Base-by-base conservation (phyloP, 148 eudicot genomes). In the Vaccinium corymbosum region DNA sequence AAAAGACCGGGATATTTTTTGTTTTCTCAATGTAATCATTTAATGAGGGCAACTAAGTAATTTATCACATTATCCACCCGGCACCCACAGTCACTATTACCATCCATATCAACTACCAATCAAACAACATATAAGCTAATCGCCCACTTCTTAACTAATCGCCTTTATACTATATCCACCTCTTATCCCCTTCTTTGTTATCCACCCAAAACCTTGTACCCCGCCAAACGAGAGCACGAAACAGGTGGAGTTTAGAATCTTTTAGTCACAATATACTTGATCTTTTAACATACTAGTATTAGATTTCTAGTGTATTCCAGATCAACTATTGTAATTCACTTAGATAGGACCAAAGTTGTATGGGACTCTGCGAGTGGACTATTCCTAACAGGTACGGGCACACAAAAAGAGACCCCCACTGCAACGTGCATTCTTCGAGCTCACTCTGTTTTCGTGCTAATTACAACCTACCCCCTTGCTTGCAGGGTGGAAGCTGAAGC, bases 401-500 rank as follows among this genome's bases (percentile, higher is more conserved):
- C 29, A 62, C 70, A n/a, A 22, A 10, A 62, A n/a, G 7, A 29
- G 73, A 27, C 73, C 53, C 80, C n/a, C 22, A 6, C 52, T 38
- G 49, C 66, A 52, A 6, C 9, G 16, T 32, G 7, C 64, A 29
- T 29, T 25, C 56, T 66, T 74, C 22, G 49, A 50, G 7, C 53
- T 51, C 32, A 22, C 53, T 57, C 22, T 57, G 13, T 42, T 59
- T 51, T 75, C 12, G 38, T n/a, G 76, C 49, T 48, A 52, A 75
- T 50, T 62, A 57, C 5, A 19, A 29, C 13, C 16, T 27, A 29
- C 70, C 64, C 32, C 17, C 46, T 55, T 61, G 72, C 66, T 84
- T 17, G 74, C 88, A 92, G 94, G 84, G 76, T 79, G 84, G 51
- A 83, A 56, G 90, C 79, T 80, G 59, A 89, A 62, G 11, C 85